Evolutionary conservation across 1,139 yeast species (phyloP).

Genomic region (Candida pseudoviswanathii): DNA sequence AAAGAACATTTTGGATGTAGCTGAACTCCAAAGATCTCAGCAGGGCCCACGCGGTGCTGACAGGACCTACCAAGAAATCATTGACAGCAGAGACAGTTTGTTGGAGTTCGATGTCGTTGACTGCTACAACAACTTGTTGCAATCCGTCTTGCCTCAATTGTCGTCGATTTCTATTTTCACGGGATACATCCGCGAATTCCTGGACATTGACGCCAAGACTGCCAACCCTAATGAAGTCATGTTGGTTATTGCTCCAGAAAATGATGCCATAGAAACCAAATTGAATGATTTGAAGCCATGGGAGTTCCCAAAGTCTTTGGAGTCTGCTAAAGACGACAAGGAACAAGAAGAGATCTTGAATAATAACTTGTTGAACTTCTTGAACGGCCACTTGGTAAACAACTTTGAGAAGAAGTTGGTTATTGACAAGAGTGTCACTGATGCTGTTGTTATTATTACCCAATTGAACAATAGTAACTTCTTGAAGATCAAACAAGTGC

Average conservation of each 20-base stretch:
- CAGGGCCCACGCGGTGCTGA: slow-evolving; percentile 6
- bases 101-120: slow-evolving; percentile 15
- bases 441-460: slow-evolving; percentile 26
- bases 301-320: slow-evolving; percentile 60
- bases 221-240: slow-evolving; percentile 38
- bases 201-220: slow-evolving; percentile 43
- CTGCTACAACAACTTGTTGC: slow-evolving; percentile 23
- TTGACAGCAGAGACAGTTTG: neutral
- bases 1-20: slow-evolving; percentile 20
- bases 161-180: slow-evolving; percentile 52
- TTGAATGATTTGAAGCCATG: slow-evolving; percentile 56
- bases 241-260: slow-evolving; percentile 63
- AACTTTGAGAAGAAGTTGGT: slow-evolving; percentile 24
- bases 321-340: slow-evolving; percentile 33
- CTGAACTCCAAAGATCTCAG: slow-evolving; percentile 10
- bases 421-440: slow-evolving; percentile 17
- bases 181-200: slow-evolving; percentile 56
- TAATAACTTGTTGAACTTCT: slow-evolving; percentile 51
- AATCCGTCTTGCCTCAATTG: slow-evolving; percentile 46
- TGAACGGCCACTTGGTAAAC: slow-evolving; percentile 53
- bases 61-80: slow-evolving; percentile 9
- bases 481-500: slow-evolving; percentile 44
- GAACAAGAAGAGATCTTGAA: slow-evolving; percentile 45
- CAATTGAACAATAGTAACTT: slow-evolving; percentile 42
- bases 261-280: slow-evolving; percentile 48